Evolutionary conservation across 345 rosid species (phyloP).

Genomic region (Dipteronia sinensis): DNA sequence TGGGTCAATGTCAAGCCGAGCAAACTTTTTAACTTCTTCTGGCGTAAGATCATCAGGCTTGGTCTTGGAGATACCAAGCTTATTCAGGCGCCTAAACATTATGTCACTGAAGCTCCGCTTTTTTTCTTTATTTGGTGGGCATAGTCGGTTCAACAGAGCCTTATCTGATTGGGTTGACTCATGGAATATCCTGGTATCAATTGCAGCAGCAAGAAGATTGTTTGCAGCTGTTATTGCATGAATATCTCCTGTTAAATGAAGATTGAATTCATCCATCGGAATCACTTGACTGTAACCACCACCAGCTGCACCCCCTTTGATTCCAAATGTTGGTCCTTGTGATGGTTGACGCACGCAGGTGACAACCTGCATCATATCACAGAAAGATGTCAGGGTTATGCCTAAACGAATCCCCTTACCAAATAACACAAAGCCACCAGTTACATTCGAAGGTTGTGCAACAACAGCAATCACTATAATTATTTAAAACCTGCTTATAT

Average conservation of each 20-base stretch:
- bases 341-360: slow-evolving; percentile 99
- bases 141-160: slow-evolving; percentile 88
- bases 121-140: slow-evolving; percentile 88
- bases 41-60: slow-evolving; percentile 89
- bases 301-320: slow-evolving; percentile 99
- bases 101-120: slow-evolving; percentile 74
- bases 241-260: slow-evolving; percentile 96
- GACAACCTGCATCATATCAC: slow-evolving; percentile 58
- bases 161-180: slow-evolving; percentile 92
- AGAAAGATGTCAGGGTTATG: neutral
- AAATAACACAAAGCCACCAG: neutral
- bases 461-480: neutral
- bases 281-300: slow-evolving; percentile 99
- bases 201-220: slow-evolving; percentile 98
- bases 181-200: slow-evolving; percentile 94
- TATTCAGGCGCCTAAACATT: slow-evolving; percentile 85
- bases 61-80: slow-evolving; percentile 82
- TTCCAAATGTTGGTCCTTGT: slow-evolving; percentile 99
- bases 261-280: slow-evolving; percentile 99
- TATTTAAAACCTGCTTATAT: neutral
- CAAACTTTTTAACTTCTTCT: slow-evolving; percentile 71
- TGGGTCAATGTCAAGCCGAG: slow-evolving; percentile 94
- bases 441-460: neutral
- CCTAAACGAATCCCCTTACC: neutral
- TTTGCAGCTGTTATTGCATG: slow-evolving; percentile 99